Conservation (phyloP, 352 stramenopile species). For the Phytophthora litchii region DNA sequence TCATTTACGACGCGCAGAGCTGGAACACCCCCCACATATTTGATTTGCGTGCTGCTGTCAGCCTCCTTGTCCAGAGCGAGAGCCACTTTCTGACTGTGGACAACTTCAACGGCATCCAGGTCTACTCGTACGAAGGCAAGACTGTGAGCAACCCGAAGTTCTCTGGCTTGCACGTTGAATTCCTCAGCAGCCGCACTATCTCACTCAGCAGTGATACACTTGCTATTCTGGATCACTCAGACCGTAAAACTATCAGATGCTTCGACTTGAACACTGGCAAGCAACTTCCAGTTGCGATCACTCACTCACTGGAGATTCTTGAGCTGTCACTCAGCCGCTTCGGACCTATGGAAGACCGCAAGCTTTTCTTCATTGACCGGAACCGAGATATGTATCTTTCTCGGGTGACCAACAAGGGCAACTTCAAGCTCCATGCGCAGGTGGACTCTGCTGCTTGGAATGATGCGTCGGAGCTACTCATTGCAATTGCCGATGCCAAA, state of each 20-base stretch:
- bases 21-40: conserved; percentile 95
- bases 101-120: conserved; percentile 87
- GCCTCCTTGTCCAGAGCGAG: conserved; percentile 88
- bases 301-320: conserved; percentile 78
- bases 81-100: conserved; percentile 92
- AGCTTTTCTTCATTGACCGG: conserved; percentile 89
- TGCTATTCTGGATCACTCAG: conserved; percentile 88
- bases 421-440: conserved; percentile 90
- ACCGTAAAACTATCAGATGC: conserved; percentile 89
- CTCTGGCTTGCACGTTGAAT: conserved; percentile 86
- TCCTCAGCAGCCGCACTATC: conserved; percentile 86
- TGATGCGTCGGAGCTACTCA: conserved; percentile 86
- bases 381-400: conserved; percentile 90
- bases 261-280: conserved; percentile 91
- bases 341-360: conserved; percentile 73
- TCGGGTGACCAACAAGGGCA: conserved; percentile 56
- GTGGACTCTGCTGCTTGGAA: conserved; percentile 92
- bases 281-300: conserved; percentile 61
- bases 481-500: conserved; percentile 89
- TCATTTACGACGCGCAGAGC: conserved; percentile 92
- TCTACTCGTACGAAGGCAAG: conserved; percentile 94
- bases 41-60: conserved; percentile 87
- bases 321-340: conserved; percentile 88
- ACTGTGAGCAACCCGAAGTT: conserved; percentile 88
- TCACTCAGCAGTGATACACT: conserved; percentile 89